Percentiles rank a stretch among this genome's conserved stretches.
Evolutionary conservation across 2,329 filamentous ascomycete species (phyloP).

Genomic region (Microsporum ferrugineum): DNA sequence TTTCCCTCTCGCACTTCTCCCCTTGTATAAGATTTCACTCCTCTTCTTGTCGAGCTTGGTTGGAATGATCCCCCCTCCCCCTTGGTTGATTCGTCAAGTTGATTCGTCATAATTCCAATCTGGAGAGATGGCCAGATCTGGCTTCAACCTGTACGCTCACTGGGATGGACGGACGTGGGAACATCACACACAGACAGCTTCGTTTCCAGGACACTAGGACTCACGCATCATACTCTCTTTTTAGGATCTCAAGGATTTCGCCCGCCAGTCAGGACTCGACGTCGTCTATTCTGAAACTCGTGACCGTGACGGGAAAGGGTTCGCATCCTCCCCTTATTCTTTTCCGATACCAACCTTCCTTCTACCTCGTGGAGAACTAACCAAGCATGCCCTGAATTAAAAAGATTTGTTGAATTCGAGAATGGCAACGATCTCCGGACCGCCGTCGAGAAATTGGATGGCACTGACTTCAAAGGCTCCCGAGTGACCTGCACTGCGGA

Average conservation of each 20-base stretch:
- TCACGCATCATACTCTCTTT: slow-evolving; percentile 60
- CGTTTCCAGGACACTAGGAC: slow-evolving; percentile 39
- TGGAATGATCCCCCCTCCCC: background rate
- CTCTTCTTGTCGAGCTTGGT: background rate
- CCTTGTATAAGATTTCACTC: background rate
- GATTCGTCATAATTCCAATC: background rate
- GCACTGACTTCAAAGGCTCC: slow-evolving; percentile 82
- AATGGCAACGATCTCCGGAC: slow-evolving; percentile 78
- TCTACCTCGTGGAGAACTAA: slow-evolving; percentile 6
- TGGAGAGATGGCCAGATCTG: background rate
- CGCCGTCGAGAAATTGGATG: slow-evolving; percentile 90
- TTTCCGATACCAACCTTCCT: background rate
- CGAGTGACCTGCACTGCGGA: slow-evolving; percentile 78
- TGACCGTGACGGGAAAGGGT: slow-evolving; percentile 88
- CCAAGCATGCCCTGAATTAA: background rate
- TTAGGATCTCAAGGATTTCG: slow-evolving; percentile 99
- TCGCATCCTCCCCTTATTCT: slow-evolving; percentile 29
- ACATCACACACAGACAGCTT: background rate
- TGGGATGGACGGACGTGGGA: background rate
- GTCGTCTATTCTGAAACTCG: slow-evolving; percentile 98
- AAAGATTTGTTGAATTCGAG: slow-evolving; percentile 89
- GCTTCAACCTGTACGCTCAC: background rate
- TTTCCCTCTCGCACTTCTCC: background rate
- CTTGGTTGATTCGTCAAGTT: background rate
- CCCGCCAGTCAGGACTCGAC: slow-evolving; percentile 88